A percentile compares a stretch with the other conserved stretches of the same genome.
Conservation (phyloP, 2,329 filamentous ascomycete species). For the Verticillium nonalfalfae region DNA sequence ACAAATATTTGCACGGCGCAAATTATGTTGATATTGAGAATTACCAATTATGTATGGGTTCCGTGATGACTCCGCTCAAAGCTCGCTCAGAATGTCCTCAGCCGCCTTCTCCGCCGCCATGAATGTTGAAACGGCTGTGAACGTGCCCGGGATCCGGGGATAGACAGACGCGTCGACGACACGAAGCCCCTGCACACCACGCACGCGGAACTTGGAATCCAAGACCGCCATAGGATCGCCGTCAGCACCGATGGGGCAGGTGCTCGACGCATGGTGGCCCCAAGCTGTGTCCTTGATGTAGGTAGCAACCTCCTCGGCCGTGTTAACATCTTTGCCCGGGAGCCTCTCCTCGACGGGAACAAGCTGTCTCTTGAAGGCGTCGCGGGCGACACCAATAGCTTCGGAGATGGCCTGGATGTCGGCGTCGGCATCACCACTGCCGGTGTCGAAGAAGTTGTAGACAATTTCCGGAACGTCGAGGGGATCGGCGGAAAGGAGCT, state of each 20-base stretch:
- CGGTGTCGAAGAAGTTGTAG: constrained; percentile 49
- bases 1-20: neutral
- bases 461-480: constrained; percentile 35
- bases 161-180: constrained; percentile 32
- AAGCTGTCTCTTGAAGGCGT: constrained; percentile 26
- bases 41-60: neutral
- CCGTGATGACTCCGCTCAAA: neutral
- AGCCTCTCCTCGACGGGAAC: constrained; percentile 12
- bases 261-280: constrained; percentile 25
- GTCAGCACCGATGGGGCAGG: constrained; percentile 22
- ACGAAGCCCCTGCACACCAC: constrained; percentile 20
- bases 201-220: constrained; percentile 20
- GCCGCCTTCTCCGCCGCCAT: constrained; percentile 26
- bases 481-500: constrained; percentile 52
- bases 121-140: constrained; percentile 22
- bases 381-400: constrained; percentile 44
- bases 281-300: constrained; percentile 23
- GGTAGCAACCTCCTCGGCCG: constrained; percentile 10
- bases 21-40: neutral
- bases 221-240: constrained; percentile 22
- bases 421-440: constrained; percentile 37
- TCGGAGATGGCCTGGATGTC: constrained; percentile 50
- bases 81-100: constrained; percentile 19
- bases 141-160: constrained; percentile 24
- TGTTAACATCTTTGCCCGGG: constrained; percentile 10